Evolutionary conservation across 257 asterid genomes (phyloP).

Genomic region (Ilex asprella): DNA sequence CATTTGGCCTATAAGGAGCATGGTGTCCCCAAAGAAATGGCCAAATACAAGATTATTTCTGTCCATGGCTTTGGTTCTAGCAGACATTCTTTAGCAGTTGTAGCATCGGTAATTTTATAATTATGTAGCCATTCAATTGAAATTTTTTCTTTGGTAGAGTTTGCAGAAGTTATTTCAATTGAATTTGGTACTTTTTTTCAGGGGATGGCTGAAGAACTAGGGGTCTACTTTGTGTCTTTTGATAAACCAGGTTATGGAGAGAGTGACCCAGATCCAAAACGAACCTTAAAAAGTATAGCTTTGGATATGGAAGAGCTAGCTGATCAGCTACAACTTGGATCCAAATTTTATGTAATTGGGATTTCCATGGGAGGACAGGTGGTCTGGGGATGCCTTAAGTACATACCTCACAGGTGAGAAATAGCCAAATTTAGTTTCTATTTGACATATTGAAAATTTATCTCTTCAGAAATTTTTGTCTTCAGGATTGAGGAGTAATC

Average conservation of each 20-base stretch:
- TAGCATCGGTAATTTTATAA: conserved; percentile 4
- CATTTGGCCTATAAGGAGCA: conserved; percentile 1
- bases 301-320: conserved; percentile 72
- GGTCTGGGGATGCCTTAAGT: conserved; percentile 77
- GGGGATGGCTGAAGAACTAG: conserved; percentile 49
- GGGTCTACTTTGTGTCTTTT: conserved; percentile 55
- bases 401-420: conserved; percentile 54
- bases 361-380: conserved; percentile 65
- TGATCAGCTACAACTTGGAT: conserved; percentile 50
- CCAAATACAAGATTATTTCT: background rate
- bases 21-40: background rate
- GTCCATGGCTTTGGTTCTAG: background rate
- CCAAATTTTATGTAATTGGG: conserved; percentile 54
- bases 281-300: conserved; percentile 45
- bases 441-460: too few relatives aligned
- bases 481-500: conserved; percentile 7
- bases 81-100: background rate
- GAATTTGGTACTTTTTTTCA: conserved; percentile 12
- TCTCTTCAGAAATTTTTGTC: too few relatives aligned
- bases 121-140: conserved; percentile 5
- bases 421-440: too few relatives aligned
- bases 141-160: conserved; percentile 14
- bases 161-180: conserved; percentile 33
- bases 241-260: conserved; percentile 82
- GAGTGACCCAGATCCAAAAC: conserved; percentile 69